Base-by-base conservation (phyloP, 495 filamentous ascomycete species). In the Penicillium coprophilum region DNA sequence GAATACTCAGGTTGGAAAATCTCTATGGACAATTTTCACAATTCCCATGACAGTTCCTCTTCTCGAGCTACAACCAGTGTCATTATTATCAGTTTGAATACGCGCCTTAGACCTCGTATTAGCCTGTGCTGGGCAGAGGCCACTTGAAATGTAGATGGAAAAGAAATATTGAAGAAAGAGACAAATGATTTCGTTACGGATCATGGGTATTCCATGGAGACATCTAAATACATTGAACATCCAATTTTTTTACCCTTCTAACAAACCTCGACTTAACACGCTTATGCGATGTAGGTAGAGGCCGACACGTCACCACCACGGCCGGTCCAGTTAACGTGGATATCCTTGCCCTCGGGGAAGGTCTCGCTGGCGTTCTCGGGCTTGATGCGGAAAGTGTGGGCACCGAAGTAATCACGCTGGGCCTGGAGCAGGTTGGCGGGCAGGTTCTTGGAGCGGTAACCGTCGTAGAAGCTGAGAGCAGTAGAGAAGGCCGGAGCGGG, bases 311-410 rank as follows among this genome's bases (percentile, higher is more conserved):
- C 91, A 75, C 94, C 94, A 69, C 94, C 94, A 68, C 94, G 85
- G 53, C 94, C 95, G 61, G 94, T 98, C 94, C 95, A 98, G 88
- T 98, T 98, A 67, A 97, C 93, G 82, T 98, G 94, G 72, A 94
- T 93, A 72, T 97, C 85, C 79, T 91, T 81, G 71, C 86, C 91
- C 71, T 83, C 87, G 55, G 87, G 87, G 81, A 93, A 92, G 77
- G 90, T 93, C 40, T 78, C 85, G 71, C 66, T 92, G 62, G 92
- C 93, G 63, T 63, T 72, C 78, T 97, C 90, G 40, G 94, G 90
- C 90, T 97, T 97, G 82, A 97, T 87, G 66, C 82, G 81, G 90
- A 97, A 98, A 56, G 95, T 98, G 87, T 98, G 94, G 52, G 94
- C 94, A 74, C 94, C 87, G 71, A 98, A 98, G 87, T 97, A 98